These are phyloP conservation scores for Astragalus glycyphyllos DNA, from an alignment of 306 rosid species.

Conservation along the genomic window DNA sequence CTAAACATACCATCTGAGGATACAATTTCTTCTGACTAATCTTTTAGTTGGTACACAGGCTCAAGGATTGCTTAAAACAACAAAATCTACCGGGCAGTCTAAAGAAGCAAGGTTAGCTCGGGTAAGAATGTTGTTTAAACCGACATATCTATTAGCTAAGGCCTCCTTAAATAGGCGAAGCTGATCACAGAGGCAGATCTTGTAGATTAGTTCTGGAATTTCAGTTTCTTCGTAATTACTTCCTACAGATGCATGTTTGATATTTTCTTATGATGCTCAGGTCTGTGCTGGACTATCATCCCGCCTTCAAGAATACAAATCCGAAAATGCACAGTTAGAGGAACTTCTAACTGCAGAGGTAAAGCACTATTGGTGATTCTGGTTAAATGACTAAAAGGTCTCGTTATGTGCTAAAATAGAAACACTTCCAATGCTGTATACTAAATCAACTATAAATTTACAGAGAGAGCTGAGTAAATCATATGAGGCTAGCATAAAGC, in stretches of 20 bases:
- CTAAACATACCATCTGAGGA: constrained; percentile 22
- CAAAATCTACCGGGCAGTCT: constrained; percentile 91
- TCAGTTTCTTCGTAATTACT: constrained; percentile 38
- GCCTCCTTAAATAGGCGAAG: constrained; percentile 26
- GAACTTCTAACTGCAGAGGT: constrained; percentile 97
- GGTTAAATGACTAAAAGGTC: constrained; percentile 36
- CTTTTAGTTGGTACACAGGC: constrained; percentile 82
- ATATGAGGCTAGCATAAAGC: constrained; percentile 82
- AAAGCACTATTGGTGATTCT: constrained; percentile 40
- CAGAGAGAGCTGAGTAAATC: constrained; percentile 97
- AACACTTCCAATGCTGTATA: constrained; percentile 11
- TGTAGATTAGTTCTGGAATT: constrained; percentile 33
- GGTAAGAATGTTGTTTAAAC: constrained; percentile 62
- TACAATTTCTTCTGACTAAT: constrained; percentile 56
- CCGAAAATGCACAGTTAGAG: constrained; percentile 97
- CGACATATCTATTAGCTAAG: constrained; percentile 31
- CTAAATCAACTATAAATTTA: constrained; percentile 40
- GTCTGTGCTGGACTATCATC: constrained; percentile 98
- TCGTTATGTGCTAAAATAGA: constrained; percentile 31
- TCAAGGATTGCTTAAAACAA: constrained; percentile 89
- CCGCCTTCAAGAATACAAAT: constrained; percentile 96
- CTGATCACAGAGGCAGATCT: constrained; percentile 31
- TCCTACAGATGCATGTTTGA: constrained; percentile 43
- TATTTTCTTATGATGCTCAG: constrained; percentile 51
- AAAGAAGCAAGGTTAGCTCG: constrained; percentile 99